Conservation (phyloP, 768 basidiomycete genomes). For the Paxillus involutus region DNA sequence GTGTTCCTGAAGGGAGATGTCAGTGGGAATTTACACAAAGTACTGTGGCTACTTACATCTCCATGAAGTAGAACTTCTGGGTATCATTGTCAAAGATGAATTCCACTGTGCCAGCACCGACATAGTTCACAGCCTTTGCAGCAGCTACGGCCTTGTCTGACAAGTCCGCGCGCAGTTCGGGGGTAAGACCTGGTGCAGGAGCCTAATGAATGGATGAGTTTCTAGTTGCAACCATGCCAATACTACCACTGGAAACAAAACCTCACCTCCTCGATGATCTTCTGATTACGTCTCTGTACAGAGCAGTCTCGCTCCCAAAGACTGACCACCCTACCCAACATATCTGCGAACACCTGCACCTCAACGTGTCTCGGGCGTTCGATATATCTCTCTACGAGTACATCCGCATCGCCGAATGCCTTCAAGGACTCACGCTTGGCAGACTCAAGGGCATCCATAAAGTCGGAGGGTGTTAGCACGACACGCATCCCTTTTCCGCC, state of each 20-base stretch:
- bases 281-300: slow-evolving; percentile 90
- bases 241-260: background rate
- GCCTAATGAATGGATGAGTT: slow-evolving; percentile 47
- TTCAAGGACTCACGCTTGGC: slow-evolving; percentile 89
- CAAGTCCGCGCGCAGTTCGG: slow-evolving; percentile 77
- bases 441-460: slow-evolving; percentile 78
- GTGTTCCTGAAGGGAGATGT: slow-evolving; percentile 60
- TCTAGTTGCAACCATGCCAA: background rate
- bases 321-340: slow-evolving; percentile 76
- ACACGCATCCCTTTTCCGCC: slow-evolving; percentile 96
- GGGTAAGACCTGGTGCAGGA: slow-evolving; percentile 84
- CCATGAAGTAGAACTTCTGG: slow-evolving; percentile 90
- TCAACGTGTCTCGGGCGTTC: slow-evolving; percentile 88
- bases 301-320: slow-evolving; percentile 96
- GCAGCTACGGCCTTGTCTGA: slow-evolving; percentile 88
- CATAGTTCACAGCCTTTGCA: slow-evolving; percentile 89
- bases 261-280: slow-evolving; percentile 86
- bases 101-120: slow-evolving; percentile 93
- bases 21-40: background rate
- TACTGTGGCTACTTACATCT: slow-evolving; percentile 58
- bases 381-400: slow-evolving; percentile 89
- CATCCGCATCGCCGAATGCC: slow-evolving; percentile 83
- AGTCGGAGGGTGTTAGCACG: slow-evolving; percentile 65
- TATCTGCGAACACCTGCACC: slow-evolving; percentile 93
- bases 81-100: slow-evolving; percentile 96